These are phyloP conservation scores for Suillus variegatus DNA, from an alignment of 768 basidiomycete species.

Conservation along the genomic window DNA sequence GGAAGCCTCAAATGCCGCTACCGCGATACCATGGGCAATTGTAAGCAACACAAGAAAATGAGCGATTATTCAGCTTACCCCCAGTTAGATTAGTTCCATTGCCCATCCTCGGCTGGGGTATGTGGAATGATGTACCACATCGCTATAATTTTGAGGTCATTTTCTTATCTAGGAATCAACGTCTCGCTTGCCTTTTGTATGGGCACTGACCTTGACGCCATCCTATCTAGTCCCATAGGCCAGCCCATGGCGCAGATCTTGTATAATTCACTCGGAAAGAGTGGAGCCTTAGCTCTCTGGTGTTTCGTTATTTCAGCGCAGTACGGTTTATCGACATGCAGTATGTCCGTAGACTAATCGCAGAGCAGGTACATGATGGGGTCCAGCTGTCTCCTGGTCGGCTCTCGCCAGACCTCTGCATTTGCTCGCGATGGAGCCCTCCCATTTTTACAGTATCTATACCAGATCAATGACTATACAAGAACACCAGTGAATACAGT, in stretches of 20 bases:
- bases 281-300: not conserved
- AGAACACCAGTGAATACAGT: constrained; percentile 60
- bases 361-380: constrained; percentile 16
- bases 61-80: constrained; percentile 36
- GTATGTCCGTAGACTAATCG: not conserved
- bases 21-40: constrained; percentile 67
- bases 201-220: not conserved
- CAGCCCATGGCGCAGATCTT: not conserved
- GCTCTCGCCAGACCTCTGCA: constrained; percentile 66
- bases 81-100: constrained; percentile 42
- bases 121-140: not conserved
- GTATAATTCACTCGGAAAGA: not conserved
- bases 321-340: not conserved
- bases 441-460: constrained; percentile 62
- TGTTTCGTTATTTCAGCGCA: not conserved
- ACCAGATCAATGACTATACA: constrained; percentile 54
- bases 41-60: constrained; percentile 26
- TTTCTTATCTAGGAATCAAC: not conserved
- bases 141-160: not conserved
- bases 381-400: constrained; percentile 48
- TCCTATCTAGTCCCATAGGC: not conserved
- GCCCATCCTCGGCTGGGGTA: constrained; percentile 52
- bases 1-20: constrained; percentile 68
- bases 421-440: constrained; percentile 40
- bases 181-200: not conserved